phyloP scores from a whole-genome alignment of 2,329 filamentous ascomycete genomes.

The Claviceps sp. region DNA sequence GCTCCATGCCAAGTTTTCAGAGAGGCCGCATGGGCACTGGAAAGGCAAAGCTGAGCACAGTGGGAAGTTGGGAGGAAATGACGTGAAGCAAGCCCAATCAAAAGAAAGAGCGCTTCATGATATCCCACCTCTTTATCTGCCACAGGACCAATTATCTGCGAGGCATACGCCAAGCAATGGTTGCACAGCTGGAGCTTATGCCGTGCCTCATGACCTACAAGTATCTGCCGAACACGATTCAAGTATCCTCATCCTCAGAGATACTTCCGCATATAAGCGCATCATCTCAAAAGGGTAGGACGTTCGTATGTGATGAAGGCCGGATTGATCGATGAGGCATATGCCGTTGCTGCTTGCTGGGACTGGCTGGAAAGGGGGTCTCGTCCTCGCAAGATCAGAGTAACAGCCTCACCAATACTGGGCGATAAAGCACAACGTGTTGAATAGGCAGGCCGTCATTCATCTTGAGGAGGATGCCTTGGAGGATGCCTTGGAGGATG shows the following conservation, averaged over 20 bases:
- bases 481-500: background rate
- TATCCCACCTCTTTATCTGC: background rate
- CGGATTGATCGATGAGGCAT: background rate
- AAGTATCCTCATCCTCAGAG: background rate
- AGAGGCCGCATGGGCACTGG: background rate
- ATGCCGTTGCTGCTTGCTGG: background rate
- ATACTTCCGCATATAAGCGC: background rate
- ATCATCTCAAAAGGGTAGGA: background rate
- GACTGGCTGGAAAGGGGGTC: background rate
- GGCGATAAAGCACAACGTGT: background rate
- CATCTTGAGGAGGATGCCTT: background rate
- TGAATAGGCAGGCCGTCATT: background rate
- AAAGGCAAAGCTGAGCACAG: background rate
- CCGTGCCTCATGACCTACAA: background rate
- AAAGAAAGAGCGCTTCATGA: background rate
- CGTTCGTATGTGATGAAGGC: slow-evolving; percentile 1
- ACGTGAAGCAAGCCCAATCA: background rate
- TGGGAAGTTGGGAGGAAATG: background rate
- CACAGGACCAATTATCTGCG: background rate
- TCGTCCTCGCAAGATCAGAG: background rate
- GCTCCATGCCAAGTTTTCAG: background rate
- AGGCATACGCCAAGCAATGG: background rate
- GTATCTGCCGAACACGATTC: background rate
- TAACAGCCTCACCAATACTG: background rate
- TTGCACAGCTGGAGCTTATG: slow-evolving; percentile 1